Evolutionary conservation across 116 monocot species (phyloP).

Genomic region (Thalassia testudinum): DNA sequence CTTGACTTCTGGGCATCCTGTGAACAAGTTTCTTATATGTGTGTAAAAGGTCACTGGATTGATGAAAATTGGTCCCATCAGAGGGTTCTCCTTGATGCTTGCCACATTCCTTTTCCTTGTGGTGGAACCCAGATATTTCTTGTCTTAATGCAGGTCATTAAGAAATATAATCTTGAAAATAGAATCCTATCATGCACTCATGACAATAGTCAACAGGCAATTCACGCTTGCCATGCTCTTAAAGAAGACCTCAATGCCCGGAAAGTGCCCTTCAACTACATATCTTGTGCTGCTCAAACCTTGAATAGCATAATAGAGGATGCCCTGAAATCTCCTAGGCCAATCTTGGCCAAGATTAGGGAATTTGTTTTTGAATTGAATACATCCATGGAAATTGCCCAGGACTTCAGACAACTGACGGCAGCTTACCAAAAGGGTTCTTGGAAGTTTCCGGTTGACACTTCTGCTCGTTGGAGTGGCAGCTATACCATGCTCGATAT

Average conservation of each 20-base stretch:
- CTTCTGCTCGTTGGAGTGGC: constrained; percentile 65
- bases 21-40: constrained; percentile 66
- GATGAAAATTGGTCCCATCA: constrained; percentile 59
- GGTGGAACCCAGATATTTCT: constrained; percentile 41
- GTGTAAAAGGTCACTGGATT: constrained; percentile 66
- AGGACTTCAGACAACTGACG: constrained; percentile 56
- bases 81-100: constrained; percentile 68
- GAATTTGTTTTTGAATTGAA: constrained; percentile 63
- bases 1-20: constrained; percentile 79
- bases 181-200: constrained; percentile 58
- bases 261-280: constrained; percentile 41
- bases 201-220: constrained; percentile 42
- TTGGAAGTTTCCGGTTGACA: constrained; percentile 79
- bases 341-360: constrained; percentile 48
- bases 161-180: constrained; percentile 43
- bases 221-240: constrained; percentile 55
- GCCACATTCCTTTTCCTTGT: constrained; percentile 49
- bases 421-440: constrained; percentile 58
- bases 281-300: constrained; percentile 67
- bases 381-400: constrained; percentile 24
- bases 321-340: constrained; percentile 36
- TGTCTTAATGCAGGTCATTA: constrained; percentile 31
- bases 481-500: constrained; percentile 79
- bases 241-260: constrained; percentile 57
- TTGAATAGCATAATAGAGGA: constrained; percentile 68